Base-by-base conservation (phyloP, 345 rosid genomes). In the Salix purpurea region DNA sequence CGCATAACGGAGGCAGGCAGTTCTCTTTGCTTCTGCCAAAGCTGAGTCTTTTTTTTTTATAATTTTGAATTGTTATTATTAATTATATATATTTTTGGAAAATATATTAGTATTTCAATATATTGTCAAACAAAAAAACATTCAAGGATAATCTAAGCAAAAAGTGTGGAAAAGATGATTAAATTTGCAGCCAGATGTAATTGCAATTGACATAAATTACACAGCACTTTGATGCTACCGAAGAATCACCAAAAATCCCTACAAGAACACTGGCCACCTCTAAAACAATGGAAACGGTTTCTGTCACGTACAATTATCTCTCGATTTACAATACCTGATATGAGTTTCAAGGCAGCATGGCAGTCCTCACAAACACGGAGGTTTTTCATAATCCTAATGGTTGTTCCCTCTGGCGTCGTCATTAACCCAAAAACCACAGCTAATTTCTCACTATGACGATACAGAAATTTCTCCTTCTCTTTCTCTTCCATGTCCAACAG, bases 271-370 rank as follows among this genome's bases (percentile, higher is more conserved):
- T 21, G 46, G 50, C 66, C 13, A 16, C 7, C 64, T 19, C 18
- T 21, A 67, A 67, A 67, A 16, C 14, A 36, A 36, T 21, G 40
- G 2, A 36, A 36, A 18, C 23, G 70, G 71, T 61, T 79, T 7
- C 78, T 62, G 56, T 79, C 71, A 15, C 75, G 52, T 21, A 79
- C 75, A 30, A 79, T 39, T 72, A 79, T 74, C 74, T 74, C 67
- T 50, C 75, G 61, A 23, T 61, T 11, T 10, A 24, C 52, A 19
- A 69, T 67, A 8, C 8, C 32, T 15, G 82, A 74, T 34, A 74
- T 39, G 5, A 74, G 56, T 62, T 74, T 79, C 13, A 74, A 28
- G 52, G 69, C 73, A 39, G 54, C n/a, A 37, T 79, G 82, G 62
- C 78, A 79, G 42, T 74, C 78, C 8, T 69, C 78, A 28, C 75